Evolutionary conservation across 2,329 filamentous ascomycete species (phyloP).

Genomic region (Clonostachys byssicola): DNA sequence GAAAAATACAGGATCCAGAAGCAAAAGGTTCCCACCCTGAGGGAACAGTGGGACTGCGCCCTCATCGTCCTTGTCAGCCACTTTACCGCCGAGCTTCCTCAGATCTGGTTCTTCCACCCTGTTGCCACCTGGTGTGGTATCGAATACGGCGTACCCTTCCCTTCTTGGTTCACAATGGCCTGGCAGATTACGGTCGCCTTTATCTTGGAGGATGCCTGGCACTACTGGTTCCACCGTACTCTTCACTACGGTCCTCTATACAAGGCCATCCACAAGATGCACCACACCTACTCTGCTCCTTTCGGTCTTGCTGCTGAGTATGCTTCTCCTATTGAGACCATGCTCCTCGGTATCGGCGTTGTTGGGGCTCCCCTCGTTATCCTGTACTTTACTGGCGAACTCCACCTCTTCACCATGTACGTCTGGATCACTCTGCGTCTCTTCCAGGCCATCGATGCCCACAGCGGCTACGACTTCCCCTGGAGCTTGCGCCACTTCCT

Average conservation of each 20-base stretch:
- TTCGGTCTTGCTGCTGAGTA: constrained; percentile 97
- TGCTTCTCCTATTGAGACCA: constrained; percentile 93
- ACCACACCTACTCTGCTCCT: constrained; percentile 97
- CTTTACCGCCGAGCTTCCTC: constrained; percentile 95
- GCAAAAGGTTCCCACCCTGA: constrained; percentile 84
- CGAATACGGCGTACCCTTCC: constrained; percentile 85
- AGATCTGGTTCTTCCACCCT: constrained; percentile 99
- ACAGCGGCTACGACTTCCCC: constrained; percentile 97
- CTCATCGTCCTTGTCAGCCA: constrained; percentile 89
- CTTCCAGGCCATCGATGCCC: constrained; percentile 96
- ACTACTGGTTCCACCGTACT: constrained; percentile 92
- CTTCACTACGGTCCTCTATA: constrained; percentile 95
- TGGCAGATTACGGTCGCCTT: constrained; percentile 94
- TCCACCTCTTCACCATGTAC: constrained; percentile 98
- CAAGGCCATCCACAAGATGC: constrained; percentile 96
- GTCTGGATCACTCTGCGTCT: constrained; percentile 88
- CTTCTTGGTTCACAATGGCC: constrained; percentile 77
- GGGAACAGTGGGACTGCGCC: constrained; percentile 93
- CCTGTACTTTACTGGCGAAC: constrained; percentile 76
- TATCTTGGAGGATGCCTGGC: constrained; percentile 93
- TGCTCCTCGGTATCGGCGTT: constrained; percentile 86
- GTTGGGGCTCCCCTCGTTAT: constrained; percentile 80
- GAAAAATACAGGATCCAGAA: constrained; percentile 92
- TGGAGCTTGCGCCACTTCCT: constrained; percentile 95
- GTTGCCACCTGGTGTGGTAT: constrained; percentile 91